Evolutionary conservation across 2,329 filamentous ascomycete species (phyloP).

Genomic region (Aureobasidium musti): DNA sequence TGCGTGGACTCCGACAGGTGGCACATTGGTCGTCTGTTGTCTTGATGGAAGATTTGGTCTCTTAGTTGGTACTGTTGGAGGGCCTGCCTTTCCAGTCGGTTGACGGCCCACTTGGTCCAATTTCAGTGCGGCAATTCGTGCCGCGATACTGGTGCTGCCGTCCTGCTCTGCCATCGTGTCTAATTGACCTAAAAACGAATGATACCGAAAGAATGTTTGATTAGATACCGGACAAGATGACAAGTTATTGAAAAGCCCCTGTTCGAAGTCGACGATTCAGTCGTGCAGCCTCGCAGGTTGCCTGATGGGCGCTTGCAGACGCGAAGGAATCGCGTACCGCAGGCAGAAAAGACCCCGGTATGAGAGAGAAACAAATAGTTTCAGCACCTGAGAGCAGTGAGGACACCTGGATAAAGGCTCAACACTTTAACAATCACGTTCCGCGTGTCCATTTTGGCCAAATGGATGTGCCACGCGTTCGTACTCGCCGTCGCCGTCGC

Average conservation of each 20-base stretch:
- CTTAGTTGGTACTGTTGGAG: slow-evolving; percentile 29
- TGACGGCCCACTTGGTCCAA: slow-evolving; percentile 48
- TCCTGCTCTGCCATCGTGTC: slow-evolving; percentile 31
- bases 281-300: slow-evolving; percentile 16
- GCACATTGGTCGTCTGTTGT: slow-evolving; percentile 33
- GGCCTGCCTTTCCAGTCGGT: slow-evolving; percentile 41
- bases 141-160: slow-evolving; percentile 44
- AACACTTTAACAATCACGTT: background rate
- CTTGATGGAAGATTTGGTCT: slow-evolving; percentile 28
- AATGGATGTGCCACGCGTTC: slow-evolving; percentile 1
- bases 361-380: background rate
- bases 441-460: background rate
- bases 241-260: background rate
- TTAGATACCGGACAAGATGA: background rate
- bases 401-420: background rate
- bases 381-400: background rate
- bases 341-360: background rate
- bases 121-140: slow-evolving; percentile 53
- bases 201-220: background rate
- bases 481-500: background rate
- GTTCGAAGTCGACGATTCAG: slow-evolving; percentile 3
- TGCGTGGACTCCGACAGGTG: slow-evolving; percentile 16
- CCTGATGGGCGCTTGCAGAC: slow-evolving; percentile 27
- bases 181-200: background rate
- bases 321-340: slow-evolving; percentile 5